Percentiles rank a stretch among this genome's conserved stretches.
These are phyloP conservation scores for Elaeis guineensis DNA, from an alignment of 176 grass and related monocot genomes.

Conservation along the genomic window DNA sequence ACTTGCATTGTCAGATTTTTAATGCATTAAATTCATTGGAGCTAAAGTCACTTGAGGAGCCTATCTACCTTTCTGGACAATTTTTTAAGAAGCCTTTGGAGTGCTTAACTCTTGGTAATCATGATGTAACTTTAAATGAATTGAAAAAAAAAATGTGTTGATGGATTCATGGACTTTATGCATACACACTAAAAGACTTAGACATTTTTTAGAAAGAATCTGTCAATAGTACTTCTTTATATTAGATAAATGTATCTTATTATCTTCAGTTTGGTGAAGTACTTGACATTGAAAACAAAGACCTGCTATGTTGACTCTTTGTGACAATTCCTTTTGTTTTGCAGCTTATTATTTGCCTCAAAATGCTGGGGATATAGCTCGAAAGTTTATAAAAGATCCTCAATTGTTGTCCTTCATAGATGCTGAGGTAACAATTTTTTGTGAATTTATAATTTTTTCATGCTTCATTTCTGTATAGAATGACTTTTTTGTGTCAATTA, in stretches of 20 bases:
- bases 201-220: no score
- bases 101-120: conserved; percentile 82
- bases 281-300: no score
- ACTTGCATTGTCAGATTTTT: conserved; percentile 45
- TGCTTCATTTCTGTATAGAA: no score
- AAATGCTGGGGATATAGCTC: conserved; percentile 93
- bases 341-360: conserved; percentile 92
- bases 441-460: conserved; percentile 34
- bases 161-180: no score
- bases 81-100: conserved; percentile 90
- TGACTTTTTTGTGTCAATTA: neutral
- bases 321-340: conserved; percentile 4
- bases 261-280: no score
- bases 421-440: conserved; percentile 76
- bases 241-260: no score
- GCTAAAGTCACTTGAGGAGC: conserved; percentile 90
- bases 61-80: conserved; percentile 82
- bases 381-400: conserved; percentile 92
- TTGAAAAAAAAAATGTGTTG: no score
- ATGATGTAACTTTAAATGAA: neutral
- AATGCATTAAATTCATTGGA: conserved; percentile 85
- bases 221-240: no score
- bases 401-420: conserved; percentile 94
- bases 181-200: no score
- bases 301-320: conserved; percentile 5